A percentile compares a stretch with the other conserved stretches of the same genome.
Conservation (phyloP, 2,329 filamentous ascomycete species). For the Aspergillus texensis region DNA sequence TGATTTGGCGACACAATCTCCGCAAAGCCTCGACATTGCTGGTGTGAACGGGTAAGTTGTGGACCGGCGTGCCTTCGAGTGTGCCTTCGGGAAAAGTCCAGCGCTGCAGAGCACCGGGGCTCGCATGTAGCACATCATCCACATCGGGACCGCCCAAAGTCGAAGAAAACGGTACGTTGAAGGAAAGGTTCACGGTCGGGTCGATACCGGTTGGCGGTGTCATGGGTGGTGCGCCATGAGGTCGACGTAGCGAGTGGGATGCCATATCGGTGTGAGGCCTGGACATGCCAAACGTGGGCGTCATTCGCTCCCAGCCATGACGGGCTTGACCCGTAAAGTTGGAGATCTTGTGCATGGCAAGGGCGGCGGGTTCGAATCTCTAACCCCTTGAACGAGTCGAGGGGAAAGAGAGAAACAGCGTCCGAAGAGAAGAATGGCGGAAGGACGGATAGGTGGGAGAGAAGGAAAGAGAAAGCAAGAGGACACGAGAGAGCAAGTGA, state of each 20-base stretch:
- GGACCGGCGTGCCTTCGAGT: constrained; percentile 78
- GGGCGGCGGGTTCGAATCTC: constrained; percentile 30
- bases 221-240: constrained; percentile 52
- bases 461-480: constrained; percentile 9
- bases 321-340: constrained; percentile 68
- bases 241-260: constrained; percentile 58
- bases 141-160: constrained; percentile 89
- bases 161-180: constrained; percentile 95
- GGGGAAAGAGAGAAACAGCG: constrained; percentile 33
- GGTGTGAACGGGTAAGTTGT: constrained; percentile 89
- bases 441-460: constrained; percentile 12
- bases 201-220: constrained; percentile 73
- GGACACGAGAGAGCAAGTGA: constrained; percentile 20
- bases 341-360: constrained; percentile 67
- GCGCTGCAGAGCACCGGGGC: constrained; percentile 79
- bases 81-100: constrained; percentile 93
- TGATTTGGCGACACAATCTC: constrained; percentile 79
- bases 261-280: constrained; percentile 61
- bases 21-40: constrained; percentile 81
- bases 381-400: constrained; percentile 38
- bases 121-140: constrained; percentile 93
- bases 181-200: constrained; percentile 84
- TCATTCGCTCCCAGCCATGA: constrained; percentile 70
- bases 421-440: constrained; percentile 24
- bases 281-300: constrained; percentile 66